Conservation (phyloP, 208 protist species). For the Plasmodiophora brassicae region DNA sequence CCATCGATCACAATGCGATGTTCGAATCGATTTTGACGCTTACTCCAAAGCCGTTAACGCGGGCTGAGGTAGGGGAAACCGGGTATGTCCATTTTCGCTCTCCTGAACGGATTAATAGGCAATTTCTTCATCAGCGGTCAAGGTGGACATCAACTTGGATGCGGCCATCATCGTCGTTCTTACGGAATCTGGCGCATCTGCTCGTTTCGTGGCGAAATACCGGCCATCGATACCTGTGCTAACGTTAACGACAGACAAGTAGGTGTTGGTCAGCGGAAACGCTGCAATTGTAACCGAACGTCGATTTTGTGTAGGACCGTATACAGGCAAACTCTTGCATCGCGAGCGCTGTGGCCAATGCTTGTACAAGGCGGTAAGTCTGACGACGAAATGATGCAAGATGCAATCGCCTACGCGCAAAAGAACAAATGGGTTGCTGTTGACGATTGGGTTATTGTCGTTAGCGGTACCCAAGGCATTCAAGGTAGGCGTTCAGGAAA, state of each 20-base stretch:
- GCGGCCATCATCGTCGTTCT: slow-evolving; percentile 75
- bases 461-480: slow-evolving; percentile 13
- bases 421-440: background rate
- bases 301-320: background rate
- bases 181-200: slow-evolving; percentile 68
- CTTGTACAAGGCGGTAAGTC: background rate
- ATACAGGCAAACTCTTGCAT: background rate
- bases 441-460: slow-evolving; percentile 10
- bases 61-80: background rate
- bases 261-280: background rate
- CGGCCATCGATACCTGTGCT: slow-evolving; percentile 84
- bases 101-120: slow-evolving; percentile 60
- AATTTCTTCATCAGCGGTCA: slow-evolving; percentile 84
- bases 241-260: slow-evolving; percentile 75
- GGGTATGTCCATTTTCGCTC: background rate
- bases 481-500: background rate
- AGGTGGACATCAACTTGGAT: slow-evolving; percentile 80
- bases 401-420: background rate
- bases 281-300: background rate
- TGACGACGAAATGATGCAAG: background rate
- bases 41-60: background rate
- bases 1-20: slow-evolving; percentile 16
- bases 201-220: slow-evolving; percentile 89
- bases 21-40: background rate
- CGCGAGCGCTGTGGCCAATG: background rate